phyloP scores from a whole-genome alignment of 116 monocot genomes.

The Iris pallida region DNA sequence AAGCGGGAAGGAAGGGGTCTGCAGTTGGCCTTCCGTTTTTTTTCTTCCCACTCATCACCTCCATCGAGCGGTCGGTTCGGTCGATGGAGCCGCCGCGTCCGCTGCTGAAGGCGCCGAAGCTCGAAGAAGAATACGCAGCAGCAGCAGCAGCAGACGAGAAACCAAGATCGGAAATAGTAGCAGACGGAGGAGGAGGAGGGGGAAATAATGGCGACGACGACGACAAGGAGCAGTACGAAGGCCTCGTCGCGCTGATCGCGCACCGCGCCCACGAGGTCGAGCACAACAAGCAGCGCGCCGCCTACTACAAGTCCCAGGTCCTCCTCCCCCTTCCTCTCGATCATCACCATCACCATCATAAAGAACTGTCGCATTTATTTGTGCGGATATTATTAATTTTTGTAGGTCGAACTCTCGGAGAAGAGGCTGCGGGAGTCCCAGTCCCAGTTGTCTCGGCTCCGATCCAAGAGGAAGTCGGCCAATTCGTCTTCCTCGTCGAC shows the following conservation, averaged over 20 bases:
- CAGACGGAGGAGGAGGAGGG: too few species aligned
- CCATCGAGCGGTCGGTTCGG: too few species aligned
- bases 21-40: too few species aligned
- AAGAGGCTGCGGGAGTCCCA: conserved; percentile 11
- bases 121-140: too few species aligned
- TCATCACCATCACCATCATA: not conserved
- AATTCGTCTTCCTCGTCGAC: not conserved
- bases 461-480: not conserved
- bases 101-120: too few species aligned
- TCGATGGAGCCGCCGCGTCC: too few species aligned
- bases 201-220: not conserved
- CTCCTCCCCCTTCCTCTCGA: not conserved
- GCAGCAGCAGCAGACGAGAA: too few species aligned
- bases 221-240: conserved; percentile 10
- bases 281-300: conserved; percentile 12
- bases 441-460: conserved; percentile 6
- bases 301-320: conserved; percentile 15
- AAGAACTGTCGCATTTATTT: not conserved
- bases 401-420: conserved; percentile 9
- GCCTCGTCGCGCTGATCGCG: conserved; percentile 9
- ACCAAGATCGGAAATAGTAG: too few species aligned
- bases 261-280: conserved; percentile 12
- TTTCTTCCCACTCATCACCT: too few species aligned
- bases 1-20: too few species aligned
- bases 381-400: not conserved